Conservation (phyloP, 305 asterid species). For the Fraxinus xanthoxyloides region DNA sequence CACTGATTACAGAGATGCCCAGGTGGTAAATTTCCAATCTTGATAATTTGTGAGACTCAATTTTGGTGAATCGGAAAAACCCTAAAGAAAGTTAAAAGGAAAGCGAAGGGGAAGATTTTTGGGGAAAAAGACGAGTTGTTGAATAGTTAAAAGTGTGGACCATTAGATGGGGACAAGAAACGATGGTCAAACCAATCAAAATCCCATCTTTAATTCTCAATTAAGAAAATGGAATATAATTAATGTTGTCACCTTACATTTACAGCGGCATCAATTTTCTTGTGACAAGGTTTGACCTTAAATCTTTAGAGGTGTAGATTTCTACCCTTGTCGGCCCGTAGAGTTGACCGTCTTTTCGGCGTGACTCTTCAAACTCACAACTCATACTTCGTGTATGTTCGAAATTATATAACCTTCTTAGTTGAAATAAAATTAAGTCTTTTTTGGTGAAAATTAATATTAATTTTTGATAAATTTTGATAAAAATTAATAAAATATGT, state of each 20-base stretch:
- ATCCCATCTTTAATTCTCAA: not conserved
- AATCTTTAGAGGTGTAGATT: not conserved
- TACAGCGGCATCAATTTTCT: not conserved
- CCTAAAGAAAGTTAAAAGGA: not conserved
- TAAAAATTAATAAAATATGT: too few species aligned
- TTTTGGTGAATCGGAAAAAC: constrained; percentile 8
- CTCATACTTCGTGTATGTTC: not conserved
- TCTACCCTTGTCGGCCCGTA: not conserved
- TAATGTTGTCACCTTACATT: not conserved
- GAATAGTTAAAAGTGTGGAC: not conserved
- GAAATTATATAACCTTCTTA: not conserved
- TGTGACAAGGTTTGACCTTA: not conserved
- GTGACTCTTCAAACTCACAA: not conserved
- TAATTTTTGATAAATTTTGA: too few species aligned
- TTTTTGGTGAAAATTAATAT: not conserved
- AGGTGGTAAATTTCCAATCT: constrained; percentile 18
- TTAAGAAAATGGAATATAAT: not conserved
- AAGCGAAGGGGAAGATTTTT: not conserved
- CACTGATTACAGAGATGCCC: constrained; percentile 14
- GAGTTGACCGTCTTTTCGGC: not conserved
- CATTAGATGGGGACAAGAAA: not conserved
- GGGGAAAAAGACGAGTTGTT: not conserved
- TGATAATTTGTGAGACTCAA: constrained; percentile 2
- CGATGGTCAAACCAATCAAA: not conserved
- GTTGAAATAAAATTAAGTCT: too few species aligned